These are phyloP conservation scores for Trichoderma koningii DNA, from an alignment of 2,329 filamentous ascomycete genomes.

Conservation along the genomic window DNA sequence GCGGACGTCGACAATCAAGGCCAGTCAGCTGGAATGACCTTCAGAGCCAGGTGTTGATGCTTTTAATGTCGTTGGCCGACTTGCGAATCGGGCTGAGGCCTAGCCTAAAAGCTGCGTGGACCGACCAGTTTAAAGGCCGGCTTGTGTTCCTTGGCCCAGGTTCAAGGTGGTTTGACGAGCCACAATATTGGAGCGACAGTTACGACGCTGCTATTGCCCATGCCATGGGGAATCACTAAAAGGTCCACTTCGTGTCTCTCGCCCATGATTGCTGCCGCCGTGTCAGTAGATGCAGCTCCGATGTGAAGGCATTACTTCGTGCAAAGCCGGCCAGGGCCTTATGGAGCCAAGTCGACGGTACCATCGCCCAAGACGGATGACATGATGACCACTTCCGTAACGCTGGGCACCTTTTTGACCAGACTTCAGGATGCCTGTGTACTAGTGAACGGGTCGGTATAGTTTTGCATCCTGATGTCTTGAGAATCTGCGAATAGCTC, in stretches of 20 bases:
- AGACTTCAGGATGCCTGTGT: conserved; percentile 27
- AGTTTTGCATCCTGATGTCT: too few species aligned
- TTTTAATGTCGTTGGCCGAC: conserved; percentile 22
- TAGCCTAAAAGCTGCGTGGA: conserved; percentile 30
- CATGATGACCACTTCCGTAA: conserved; percentile 28
- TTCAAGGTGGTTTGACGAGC: conserved; percentile 29
- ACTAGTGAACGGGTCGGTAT: conserved; percentile 23
- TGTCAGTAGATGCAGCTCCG: background rate
- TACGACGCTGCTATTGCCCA: conserved; percentile 17
- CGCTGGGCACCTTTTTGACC: conserved; percentile 11
- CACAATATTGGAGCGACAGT: conserved; percentile 30
- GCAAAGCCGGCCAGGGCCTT: background rate
- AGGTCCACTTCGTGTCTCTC: conserved; percentile 16
- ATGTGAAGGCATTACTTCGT: too few species aligned
- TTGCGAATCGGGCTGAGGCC: conserved; percentile 27
- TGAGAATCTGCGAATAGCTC: background rate
- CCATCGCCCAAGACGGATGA: conserved; percentile 29
- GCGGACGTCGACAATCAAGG: conserved; percentile 24
- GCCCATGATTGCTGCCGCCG: conserved; percentile 12
- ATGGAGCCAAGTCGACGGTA: conserved; percentile 15
- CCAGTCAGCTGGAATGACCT: conserved; percentile 23
- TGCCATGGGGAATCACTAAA: conserved; percentile 11
- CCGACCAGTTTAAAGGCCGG: conserved; percentile 25
- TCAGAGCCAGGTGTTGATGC: conserved; percentile 28
- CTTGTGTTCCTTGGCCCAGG: conserved; percentile 26